phyloP scores from a whole-genome alignment of 768 basidiomycete species.

The Pleurotus eryngii region DNA sequence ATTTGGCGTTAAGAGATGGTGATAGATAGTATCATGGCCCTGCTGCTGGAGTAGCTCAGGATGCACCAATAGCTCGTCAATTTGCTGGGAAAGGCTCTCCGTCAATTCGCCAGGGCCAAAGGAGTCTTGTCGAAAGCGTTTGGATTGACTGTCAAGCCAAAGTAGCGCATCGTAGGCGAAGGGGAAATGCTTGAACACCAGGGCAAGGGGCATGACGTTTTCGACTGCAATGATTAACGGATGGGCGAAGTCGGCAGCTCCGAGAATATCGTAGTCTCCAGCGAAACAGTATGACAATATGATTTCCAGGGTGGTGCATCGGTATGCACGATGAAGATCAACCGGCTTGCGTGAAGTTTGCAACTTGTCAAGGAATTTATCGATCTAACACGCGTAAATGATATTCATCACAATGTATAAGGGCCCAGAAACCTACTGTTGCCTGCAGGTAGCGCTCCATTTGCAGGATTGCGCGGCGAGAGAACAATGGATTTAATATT shows the following conservation, averaged over 20 bases:
- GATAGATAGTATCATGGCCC: constrained; percentile 35
- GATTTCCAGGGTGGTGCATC: constrained; percentile 25
- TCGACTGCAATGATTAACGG: constrained; percentile 21
- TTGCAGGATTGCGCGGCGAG: constrained; percentile 28
- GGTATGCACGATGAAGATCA: constrained; percentile 23
- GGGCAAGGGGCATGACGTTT: constrained; percentile 4
- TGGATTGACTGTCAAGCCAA: constrained; percentile 13
- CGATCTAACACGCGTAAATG: constrained; percentile 13
- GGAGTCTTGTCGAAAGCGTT: constrained; percentile 12
- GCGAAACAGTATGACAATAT: constrained; percentile 30
- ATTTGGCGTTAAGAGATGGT: constrained; percentile 22
- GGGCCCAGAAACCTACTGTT: constrained; percentile 15
- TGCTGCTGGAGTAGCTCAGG: constrained; percentile 19
- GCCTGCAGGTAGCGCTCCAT: constrained; percentile 25
- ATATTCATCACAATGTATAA: neutral
- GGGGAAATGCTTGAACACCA: constrained; percentile 19
- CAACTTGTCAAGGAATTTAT: constrained; percentile 18
- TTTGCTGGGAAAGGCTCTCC: constrained; percentile 14
- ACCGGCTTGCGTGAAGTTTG: constrained; percentile 10
- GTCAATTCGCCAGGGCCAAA: constrained; percentile 14
- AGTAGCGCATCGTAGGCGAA: constrained; percentile 15
- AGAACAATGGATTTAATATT: constrained; percentile 29
- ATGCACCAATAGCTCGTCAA: constrained; percentile 24
- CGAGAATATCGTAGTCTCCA: constrained; percentile 20
- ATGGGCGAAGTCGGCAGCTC: constrained; percentile 20